These are phyloP conservation scores for Penicillium frequentans DNA, from an alignment of 2,329 filamentous ascomycete species.

Conservation along the genomic window DNA sequence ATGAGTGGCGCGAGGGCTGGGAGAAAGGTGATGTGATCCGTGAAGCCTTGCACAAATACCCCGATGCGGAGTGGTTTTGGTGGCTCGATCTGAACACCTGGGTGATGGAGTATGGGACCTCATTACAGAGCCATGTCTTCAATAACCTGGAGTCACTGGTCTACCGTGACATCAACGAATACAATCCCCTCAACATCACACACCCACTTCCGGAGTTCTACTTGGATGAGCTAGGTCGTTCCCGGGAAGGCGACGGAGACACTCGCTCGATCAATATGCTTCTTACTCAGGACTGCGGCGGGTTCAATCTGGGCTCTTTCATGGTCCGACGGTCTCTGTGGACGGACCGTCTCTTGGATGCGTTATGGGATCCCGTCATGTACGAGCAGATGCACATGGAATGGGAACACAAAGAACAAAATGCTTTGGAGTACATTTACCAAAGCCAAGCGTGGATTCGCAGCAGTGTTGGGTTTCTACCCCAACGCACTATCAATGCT, in stretches of 20 bases:
- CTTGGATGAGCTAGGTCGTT: constrained; percentile 73
- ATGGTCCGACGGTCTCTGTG: constrained; percentile 82
- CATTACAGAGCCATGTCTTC: constrained; percentile 88
- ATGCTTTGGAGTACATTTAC: constrained; percentile 91
- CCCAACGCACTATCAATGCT: constrained; percentile 89
- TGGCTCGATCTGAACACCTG: constrained; percentile 98
- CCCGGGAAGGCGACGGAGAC: constrained; percentile 73
- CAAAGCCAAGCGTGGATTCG: constrained; percentile 89
- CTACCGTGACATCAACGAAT: constrained; percentile 94
- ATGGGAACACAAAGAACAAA: constrained; percentile 99
- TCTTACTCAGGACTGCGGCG: constrained; percentile 88
- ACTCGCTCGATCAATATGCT: constrained; percentile 80
- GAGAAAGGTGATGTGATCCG: constrained; percentile 96
- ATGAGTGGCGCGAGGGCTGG: constrained; percentile 99
- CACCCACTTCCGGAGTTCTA: constrained; percentile 75
- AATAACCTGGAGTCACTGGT: constrained; percentile 70
- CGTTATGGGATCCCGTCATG: constrained; percentile 97
- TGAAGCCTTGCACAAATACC: constrained; percentile 87
- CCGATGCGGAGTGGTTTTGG: constrained; percentile 98
- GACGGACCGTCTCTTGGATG: constrained; percentile 87
- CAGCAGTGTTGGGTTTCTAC: constrained; percentile 82
- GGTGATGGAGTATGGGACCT: constrained; percentile 93
- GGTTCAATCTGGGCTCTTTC: constrained; percentile 96
- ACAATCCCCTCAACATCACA: constrained; percentile 90
- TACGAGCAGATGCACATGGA: constrained; percentile 99